A percentile compares a stretch with the other conserved stretches of the same genome.
Conservation (phyloP, 805 yeast genomes). For the Wickerhamomyces strasburgensis region DNA sequence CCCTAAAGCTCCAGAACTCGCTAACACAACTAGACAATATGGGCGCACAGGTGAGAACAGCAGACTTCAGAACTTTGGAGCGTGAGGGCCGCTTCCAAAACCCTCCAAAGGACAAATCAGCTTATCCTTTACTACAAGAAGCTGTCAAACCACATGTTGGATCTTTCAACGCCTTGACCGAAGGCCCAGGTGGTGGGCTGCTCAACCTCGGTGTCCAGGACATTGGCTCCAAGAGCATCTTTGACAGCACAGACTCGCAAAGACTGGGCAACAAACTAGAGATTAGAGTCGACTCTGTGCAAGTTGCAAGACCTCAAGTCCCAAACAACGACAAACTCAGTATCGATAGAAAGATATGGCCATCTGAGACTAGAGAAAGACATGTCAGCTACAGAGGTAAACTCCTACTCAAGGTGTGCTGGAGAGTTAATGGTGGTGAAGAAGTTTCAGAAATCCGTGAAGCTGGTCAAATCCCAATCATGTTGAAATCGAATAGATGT, state of each 20-base stretch:
- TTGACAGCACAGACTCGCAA: conserved; percentile 67
- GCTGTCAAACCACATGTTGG: conserved; percentile 96
- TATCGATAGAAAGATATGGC: conserved; percentile 71
- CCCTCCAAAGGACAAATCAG: conserved; percentile 85
- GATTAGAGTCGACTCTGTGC: conserved; percentile 85
- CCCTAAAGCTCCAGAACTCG: too few relatives aligned
- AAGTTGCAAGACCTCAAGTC: conserved; percentile 79
- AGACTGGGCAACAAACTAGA: conserved; percentile 81
- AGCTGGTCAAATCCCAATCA: conserved; percentile 86
- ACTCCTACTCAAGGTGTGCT: conserved; percentile 70
- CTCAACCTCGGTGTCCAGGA: conserved; percentile 82
- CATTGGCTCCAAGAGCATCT: conserved; percentile 80
- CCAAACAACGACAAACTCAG: conserved; percentile 68
- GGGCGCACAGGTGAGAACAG: conserved; percentile 32
- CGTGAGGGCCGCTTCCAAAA: conserved; percentile 79
- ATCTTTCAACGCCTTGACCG: conserved; percentile 91
- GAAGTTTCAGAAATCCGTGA: conserved; percentile 79
- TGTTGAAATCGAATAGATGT: conserved; percentile 89
- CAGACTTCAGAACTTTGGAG: conserved; percentile 65
- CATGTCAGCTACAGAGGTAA: conserved; percentile 77
- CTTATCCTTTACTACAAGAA: conserved; percentile 75
- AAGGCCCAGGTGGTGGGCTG: conserved; percentile 81
- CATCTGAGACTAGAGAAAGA: conserved; percentile 88
- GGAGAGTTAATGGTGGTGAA: conserved; percentile 87
- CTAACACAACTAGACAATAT: too few relatives aligned